Base-by-base conservation (phyloP, 768 basidiomycete genomes). In the Thelephora ganbajun region DNA sequence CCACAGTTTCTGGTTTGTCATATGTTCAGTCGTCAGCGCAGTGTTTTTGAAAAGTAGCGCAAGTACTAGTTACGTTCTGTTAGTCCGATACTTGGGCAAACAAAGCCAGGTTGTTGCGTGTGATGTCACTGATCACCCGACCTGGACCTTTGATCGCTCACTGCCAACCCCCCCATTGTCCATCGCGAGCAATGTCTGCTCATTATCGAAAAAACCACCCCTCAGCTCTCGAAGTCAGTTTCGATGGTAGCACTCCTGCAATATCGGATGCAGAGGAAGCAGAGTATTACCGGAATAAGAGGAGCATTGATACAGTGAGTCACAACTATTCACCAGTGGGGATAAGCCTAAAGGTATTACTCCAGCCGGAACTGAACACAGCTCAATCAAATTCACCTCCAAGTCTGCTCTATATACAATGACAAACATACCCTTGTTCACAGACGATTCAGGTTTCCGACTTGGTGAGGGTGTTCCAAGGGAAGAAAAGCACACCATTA, bases 221-320 rank as follows among this genome's bases (percentile, higher is more conserved):
- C 0, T 71, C 63, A 4, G 79, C 81, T 2, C 73, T 70, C 37
- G 74, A 77, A 11, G 63, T 79, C 11, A 71, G 73, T 9, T 81
- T 74, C 50, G 68, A 69, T 0, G 67, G 63, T 11, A 72, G 74
- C 47, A 55, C 57, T 2, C 41, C 52, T 11, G 51, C 49, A 37
- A 35, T 42, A 47, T 37, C 6, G 22, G 46, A 33, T 18, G 50
- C 5, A 35, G 43, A 9, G 35, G 19, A 41, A 22, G 23, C 16
- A n/a, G 44, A 20, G 44, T 43, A 46, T 43, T 44, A 41, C 44
- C 37, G 42, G 44, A 30, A n/a, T n/a, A n/a, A 33, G 12, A 14
- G 23, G 9, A 20, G 9, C 35, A 35, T 33, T 45, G 47, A 46
- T 23, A 37, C 51, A 26, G 45, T 39, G 39, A 43, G 33, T 11